Percentiles rank a stretch among this genome's conserved stretches.
phyloP scores from a whole-genome alignment of 352 stramenopile species.

The Phytophthora palmivora region DNA sequence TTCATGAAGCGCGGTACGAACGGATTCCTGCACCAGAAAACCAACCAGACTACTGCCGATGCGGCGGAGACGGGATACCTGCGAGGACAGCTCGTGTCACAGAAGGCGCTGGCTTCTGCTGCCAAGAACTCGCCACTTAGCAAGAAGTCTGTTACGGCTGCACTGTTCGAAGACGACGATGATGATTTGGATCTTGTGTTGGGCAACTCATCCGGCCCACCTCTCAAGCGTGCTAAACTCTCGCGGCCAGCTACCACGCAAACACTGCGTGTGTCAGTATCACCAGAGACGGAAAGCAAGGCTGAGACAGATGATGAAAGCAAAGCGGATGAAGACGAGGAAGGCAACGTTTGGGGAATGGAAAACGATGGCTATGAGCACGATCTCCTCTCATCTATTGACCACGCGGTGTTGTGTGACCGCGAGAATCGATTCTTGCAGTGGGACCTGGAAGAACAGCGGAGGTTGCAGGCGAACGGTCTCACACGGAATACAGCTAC shows the following conservation, averaged over 20 bases:
- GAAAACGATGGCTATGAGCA: slow-evolving; percentile 76
- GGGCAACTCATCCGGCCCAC: slow-evolving; percentile 25
- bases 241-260: slow-evolving; percentile 17
- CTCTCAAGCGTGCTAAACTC: slow-evolving; percentile 42
- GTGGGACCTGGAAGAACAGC: slow-evolving; percentile 68
- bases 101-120: slow-evolving; percentile 24
- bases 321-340: slow-evolving; percentile 55
- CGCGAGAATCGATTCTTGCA: slow-evolving; percentile 84
- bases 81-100: slow-evolving; percentile 20
- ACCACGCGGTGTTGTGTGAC: slow-evolving; percentile 82
- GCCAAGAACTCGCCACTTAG: slow-evolving; percentile 34
- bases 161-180: slow-evolving; percentile 61
- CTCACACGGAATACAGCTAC: slow-evolving; percentile 21
- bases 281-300: slow-evolving; percentile 23
- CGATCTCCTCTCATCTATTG: slow-evolving; percentile 77
- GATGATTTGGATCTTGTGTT: slow-evolving; percentile 40
- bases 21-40: slow-evolving; percentile 33
- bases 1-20: slow-evolving; percentile 43
- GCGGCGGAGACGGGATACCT: slow-evolving; percentile 22
- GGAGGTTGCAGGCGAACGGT: slow-evolving; percentile 26
- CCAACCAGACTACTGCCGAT: slow-evolving; percentile 15
- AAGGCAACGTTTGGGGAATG: slow-evolving; percentile 75
- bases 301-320: slow-evolving; percentile 43
- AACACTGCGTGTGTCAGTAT: slow-evolving; percentile 22
- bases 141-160: slow-evolving; percentile 60